Evolutionary conservation across 2,329 filamentous ascomycete species (phyloP), one percentile per base, ranked within the genome.

Genomic region (Beauveria medogensis): DNA sequence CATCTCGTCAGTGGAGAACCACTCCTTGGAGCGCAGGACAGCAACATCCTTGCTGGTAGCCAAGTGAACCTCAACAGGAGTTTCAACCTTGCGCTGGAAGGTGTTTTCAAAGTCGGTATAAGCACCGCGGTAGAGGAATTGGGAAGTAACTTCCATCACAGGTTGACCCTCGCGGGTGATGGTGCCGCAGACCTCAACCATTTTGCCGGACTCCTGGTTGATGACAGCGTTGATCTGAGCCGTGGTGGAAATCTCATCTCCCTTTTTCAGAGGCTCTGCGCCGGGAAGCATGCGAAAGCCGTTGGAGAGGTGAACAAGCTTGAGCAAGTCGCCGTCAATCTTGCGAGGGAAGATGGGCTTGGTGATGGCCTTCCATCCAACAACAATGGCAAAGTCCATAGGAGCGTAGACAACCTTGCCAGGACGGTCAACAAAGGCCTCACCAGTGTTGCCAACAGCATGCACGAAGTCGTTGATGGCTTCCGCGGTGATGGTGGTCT

Each of bases 381-480:
- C 89, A n/a, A 97, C 92, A 66, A 97, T 96, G 66, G 92, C 92
- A 70, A 96, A 99, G 75, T 99, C 94, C 94, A 99, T 99, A 37
- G 95, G 94, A 8, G 94, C 94, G 68, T 89, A 93, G 65, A 97
- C 90, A 64, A 90, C 87, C 80, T 97, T 97, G 67, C 92, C 93
- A 50, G 92, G 93, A 53, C 93, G 86, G 70, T 97, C 93, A 58
- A 99, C 93, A 67, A 99, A 99, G 8, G 94, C 92, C 74, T 99
- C 94, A 43, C 93, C 93, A 16, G 90, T 96, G 77, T 99, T 99
- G 65, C 95, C 94, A 66, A 99, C 94, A 51, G 94, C 93, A 72
- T 99, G 92, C n/a, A 97, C 92, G 68, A 99, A 99, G 77, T 99
- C 92, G 64, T 96, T 95, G 77, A 99, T 97, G 64, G 89, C 92